Evolutionary conservation across 2,329 filamentous ascomycete species (phyloP).

Genomic region (Penicillium aurantiogriseum): DNA sequence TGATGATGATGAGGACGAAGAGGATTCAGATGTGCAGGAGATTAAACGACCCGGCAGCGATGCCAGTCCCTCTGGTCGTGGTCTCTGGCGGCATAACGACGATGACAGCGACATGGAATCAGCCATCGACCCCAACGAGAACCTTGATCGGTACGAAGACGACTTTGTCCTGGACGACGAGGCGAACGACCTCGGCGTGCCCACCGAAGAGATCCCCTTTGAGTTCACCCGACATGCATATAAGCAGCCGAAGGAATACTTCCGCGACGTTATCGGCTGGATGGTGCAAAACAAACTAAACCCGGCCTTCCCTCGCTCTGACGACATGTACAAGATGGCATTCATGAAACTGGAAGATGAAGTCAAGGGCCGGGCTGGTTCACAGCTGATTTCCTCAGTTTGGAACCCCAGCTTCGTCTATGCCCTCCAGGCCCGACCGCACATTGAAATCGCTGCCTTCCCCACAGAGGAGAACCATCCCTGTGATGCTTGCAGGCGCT

Average conservation of each 20-base stretch:
- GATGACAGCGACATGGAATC: conserved; percentile 35
- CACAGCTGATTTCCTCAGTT: conserved; percentile 68
- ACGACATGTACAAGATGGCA: conserved; percentile 65
- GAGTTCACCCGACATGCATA: conserved; percentile 66
- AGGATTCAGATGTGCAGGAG: conserved; percentile 17
- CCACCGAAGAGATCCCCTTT: conserved; percentile 60
- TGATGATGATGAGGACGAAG: conserved; percentile 9
- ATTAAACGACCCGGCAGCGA: conserved; percentile 1
- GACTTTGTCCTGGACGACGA: conserved; percentile 67
- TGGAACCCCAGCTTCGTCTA: conserved; percentile 69
- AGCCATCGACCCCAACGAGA: conserved; percentile 36
- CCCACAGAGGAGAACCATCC: conserved; percentile 46
- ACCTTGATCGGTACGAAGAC: conserved; percentile 57
- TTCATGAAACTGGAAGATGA: conserved; percentile 73
- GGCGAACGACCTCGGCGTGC: conserved; percentile 58
- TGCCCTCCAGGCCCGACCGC: conserved; percentile 64
- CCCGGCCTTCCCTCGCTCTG: conserved; percentile 63
- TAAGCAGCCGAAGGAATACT: conserved; percentile 69
- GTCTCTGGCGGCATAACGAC: conserved; percentile 11
- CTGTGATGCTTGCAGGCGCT: conserved; percentile 71
- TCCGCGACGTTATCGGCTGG: conserved; percentile 73
- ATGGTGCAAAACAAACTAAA: conserved; percentile 77
- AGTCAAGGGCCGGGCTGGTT: conserved; percentile 64
- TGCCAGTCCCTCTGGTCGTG: neutral
- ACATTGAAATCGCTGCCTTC: conserved; percentile 53